Evolutionary conservation across 2,329 filamentous ascomycete genomes (phyloP), one percentile per base, ranked within the genome.

Genomic region (Penicillium sclerotigenum): DNA sequence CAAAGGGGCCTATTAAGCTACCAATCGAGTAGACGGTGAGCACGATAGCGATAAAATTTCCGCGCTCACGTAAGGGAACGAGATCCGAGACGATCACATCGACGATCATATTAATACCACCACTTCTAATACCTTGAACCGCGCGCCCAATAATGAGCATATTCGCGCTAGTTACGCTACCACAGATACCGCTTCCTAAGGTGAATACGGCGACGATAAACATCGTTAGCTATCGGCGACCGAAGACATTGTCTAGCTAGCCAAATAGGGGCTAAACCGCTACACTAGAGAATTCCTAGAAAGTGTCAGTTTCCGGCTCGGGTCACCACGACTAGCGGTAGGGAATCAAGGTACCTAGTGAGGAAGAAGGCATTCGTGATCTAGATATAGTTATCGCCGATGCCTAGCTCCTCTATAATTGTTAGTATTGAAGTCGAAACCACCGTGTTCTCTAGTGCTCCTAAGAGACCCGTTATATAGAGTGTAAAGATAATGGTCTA

Each of bases 11-110:
- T 41, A 79, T 66, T 1, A 76, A 74, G 0, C 71, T 75, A 0
- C 78, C 79, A 16, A 81, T 48, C 1, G 73, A 73, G 69, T 73
- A 77, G 0, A 75, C 68, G 18, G 69, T 68, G 36, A 74, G 65
- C 2, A 77, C 64, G 9, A 75, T 68, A 1, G 68, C 71, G 46
- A 76, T 68, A 56, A 74, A 81, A 11, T 75, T 69, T 10, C 76
- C 76, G 48, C 81, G 68, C 56, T 81, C 72, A 4, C 76, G 67
- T 11, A 83, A 67, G 0, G 80, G 77, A 0, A 83, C 75, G 3
- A 83, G 65, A 53, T 83, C 81, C 24, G 73, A 79, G 8, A 82
- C 70, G 18, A 84, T 75, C 49, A 82, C 74, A 24, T 79, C 76
- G 5, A 76, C 70, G 2, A 83, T 68, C 38, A 79, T 52, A 3